Base-by-base conservation (phyloP, 2,329 filamentous ascomycete species). In the Nemania serpens region DNA sequence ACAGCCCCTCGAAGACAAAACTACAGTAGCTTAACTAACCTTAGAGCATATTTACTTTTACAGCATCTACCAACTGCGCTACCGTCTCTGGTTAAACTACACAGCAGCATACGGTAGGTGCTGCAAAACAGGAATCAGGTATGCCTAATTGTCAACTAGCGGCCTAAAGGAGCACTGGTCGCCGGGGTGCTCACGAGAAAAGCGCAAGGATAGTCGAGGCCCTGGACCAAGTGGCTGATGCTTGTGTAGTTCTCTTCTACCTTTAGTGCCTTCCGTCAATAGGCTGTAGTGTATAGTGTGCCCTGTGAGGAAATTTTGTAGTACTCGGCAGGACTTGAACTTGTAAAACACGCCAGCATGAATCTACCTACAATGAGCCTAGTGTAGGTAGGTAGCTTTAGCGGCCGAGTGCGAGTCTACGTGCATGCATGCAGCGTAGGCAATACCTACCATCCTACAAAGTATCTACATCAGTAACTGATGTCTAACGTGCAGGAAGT, bases 111-210 rank as follows among this genome's bases (percentile, higher is more conserved):
- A 18, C n/a, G 11, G n/a, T 43, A 11, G 37, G 49, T 29, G 5
- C 49, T 50, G 17, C n/a, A 22, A 46, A 25, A 45, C 18, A 29
- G 48, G 48, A 41, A 41, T 41, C n/a, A 29, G 25, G 25, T 7
- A 29, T 29, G 25, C 25, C 25, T 51, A 41, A 12, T n/a, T 17
- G 46, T 13, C 22, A 17, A 25, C n/a, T 34, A 50, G 25, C 46
- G 47, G 47, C 49, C 48, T 5, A 46, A 29, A 47, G 48, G 55
- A 58, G 48, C 34, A 47, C 48, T 52, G 22, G 48, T 58, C 49
- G 49, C 49, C 48, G 34, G 53, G 43, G 17, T 42, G 49, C 41
- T 58, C 49, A 53, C 48, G 20, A 33, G 22, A 52, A 50, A 47
- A 34, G n/a, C 18, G 46, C 48, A 51, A 36, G 55, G 55, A 47